Evolutionary conservation across 1,284 basidiomycete species (phyloP).

Genomic region (Pisolithus thermaeus): DNA sequence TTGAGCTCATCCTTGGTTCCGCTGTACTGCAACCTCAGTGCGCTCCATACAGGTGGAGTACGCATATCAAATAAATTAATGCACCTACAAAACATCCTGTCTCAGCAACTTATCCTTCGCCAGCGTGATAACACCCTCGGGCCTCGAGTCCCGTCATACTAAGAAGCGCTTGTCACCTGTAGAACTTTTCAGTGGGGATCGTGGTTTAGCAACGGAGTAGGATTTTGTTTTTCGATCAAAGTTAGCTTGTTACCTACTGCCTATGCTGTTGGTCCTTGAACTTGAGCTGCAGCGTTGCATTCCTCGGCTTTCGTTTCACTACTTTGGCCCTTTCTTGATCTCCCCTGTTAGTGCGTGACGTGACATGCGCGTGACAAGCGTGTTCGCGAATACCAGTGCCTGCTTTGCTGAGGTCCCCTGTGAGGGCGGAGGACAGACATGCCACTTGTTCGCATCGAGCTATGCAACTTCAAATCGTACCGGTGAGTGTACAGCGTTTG

Average conservation of each 20-base stretch:
- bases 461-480: slow-evolving; percentile 94
- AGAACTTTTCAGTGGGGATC: no score
- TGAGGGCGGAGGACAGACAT: slow-evolving; percentile 30
- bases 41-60: slow-evolving; percentile 36
- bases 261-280: slow-evolving; percentile 57
- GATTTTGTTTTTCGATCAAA: no score
- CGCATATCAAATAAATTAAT: neutral
- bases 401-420: neutral
- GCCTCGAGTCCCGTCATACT: slow-evolving; percentile 75
- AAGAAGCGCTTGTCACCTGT: slow-evolving; percentile 35
- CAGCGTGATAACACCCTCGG: slow-evolving; percentile 49
- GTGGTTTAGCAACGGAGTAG: no score
- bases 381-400: neutral
- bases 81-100: neutral
- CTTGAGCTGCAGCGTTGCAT: slow-evolving; percentile 37
- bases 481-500: slow-evolving; percentile 34
- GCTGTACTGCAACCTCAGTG: slow-evolving; percentile 42
- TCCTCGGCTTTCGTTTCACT: no score
- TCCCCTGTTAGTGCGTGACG: neutral
- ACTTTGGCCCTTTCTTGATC: slow-evolving; percentile 8
- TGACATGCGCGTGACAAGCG: neutral
- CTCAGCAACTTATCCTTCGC: slow-evolving; percentile 71
- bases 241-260: no score
- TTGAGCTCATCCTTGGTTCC: slow-evolving; percentile 78
- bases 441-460: slow-evolving; percentile 77